A percentile compares a stretch with the other conserved stretches of the same genome.
These are phyloP conservation scores for Aspergillus niger DNA, from an alignment of 2,329 filamentous ascomycete genomes.

Conservation along the genomic window DNA sequence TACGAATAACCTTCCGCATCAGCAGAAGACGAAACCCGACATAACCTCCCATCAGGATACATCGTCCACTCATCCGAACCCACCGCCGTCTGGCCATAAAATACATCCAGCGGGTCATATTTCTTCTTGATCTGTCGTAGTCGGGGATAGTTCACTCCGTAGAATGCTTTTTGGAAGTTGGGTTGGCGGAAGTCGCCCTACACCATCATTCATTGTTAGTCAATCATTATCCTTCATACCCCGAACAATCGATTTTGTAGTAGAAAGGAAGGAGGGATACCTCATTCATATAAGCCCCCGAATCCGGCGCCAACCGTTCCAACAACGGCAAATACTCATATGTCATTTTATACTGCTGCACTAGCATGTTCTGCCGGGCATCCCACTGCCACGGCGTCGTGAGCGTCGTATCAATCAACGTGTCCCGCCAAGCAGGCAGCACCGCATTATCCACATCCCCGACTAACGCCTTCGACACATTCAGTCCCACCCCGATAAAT, in stretches of 20 bases:
- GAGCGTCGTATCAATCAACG: conserved; percentile 44
- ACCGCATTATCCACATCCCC: conserved; percentile 48
- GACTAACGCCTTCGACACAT: conserved; percentile 38
- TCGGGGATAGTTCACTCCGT: conserved; percentile 35
- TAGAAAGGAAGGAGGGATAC: conserved; percentile 13
- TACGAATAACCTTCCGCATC: no score
- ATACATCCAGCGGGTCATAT: conserved; percentile 35
- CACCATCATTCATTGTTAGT: no score
- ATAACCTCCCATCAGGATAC: conserved; percentile 16
- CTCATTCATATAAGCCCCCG: conserved; percentile 42
- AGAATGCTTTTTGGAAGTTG: conserved; percentile 44
- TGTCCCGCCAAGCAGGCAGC: conserved; percentile 45
- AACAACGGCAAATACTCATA: conserved; percentile 41
- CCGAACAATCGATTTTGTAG: no score
- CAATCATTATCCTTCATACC: no score
- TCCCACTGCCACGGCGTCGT: conserved; percentile 43
- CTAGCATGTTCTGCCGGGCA: conserved; percentile 36
- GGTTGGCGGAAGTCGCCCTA: conserved; percentile 39
- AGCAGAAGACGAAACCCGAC: conserved; percentile 11
- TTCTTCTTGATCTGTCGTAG: conserved; percentile 32
- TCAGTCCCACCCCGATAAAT: conserved; percentile 42
- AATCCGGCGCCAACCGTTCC: conserved; percentile 38
- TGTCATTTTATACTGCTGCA: conserved; percentile 42
- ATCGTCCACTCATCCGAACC: conserved; percentile 28
- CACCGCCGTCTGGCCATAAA: conserved; percentile 27